Percentiles rank a stretch among this genome's conserved stretches.
phyloP scores from a whole-genome alignment of 2,329 filamentous ascomycete genomes.

The Sclerotinia sclerotiorum region DNA sequence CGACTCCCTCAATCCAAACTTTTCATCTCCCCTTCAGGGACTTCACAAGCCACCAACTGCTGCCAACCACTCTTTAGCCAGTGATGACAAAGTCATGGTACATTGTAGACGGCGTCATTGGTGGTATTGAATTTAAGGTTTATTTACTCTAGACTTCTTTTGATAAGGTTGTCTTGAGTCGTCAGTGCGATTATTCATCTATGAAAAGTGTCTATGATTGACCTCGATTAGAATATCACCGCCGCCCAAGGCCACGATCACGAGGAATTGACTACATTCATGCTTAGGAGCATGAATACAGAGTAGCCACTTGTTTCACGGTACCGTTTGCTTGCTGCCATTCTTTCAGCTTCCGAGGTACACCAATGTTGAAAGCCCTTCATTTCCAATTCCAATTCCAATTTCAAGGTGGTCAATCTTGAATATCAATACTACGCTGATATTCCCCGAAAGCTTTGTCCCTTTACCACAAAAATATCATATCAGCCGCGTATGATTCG shows the following conservation, averaged over 20 bases:
- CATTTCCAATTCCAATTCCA: neutral
- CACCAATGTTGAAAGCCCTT: neutral
- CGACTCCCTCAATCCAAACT: neutral
- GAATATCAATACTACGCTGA: neutral
- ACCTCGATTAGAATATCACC: neutral
- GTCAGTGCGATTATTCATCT: neutral
- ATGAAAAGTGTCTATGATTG: neutral
- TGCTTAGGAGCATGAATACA: neutral
- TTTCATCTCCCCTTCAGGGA: neutral
- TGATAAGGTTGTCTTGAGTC: neutral
- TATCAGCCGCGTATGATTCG: neutral
- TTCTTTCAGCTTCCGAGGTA: neutral
- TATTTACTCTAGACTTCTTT: neutral
- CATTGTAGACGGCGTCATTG: neutral
- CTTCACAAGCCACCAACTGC: neutral
- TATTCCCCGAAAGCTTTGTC: neutral
- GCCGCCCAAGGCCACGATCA: neutral
- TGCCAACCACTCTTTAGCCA: neutral
- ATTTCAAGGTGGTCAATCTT: neutral
- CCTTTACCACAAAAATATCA: neutral
- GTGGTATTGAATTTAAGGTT: neutral
- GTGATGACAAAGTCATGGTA: neutral
- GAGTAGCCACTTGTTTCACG: conserved; percentile 3
- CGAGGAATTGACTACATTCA: neutral
- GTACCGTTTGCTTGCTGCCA: neutral